Conservation (phyloP, 2,329 filamentous ascomycete genomes). For the Botrytis fragariae region DNA sequence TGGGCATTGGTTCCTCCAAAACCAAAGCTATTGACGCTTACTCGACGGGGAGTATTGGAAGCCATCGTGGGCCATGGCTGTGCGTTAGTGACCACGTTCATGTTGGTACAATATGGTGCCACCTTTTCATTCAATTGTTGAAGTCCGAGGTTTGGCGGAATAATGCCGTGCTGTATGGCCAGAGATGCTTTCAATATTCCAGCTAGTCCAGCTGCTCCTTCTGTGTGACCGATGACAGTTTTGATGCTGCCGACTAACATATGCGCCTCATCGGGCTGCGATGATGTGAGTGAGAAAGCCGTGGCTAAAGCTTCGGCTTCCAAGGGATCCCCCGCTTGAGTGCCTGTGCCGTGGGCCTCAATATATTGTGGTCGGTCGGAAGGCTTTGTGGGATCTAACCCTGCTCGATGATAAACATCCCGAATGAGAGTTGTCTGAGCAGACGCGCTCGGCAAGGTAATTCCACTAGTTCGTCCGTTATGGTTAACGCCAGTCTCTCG, state of each 20-base stretch:
- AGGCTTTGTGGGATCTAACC: constrained; percentile 11
- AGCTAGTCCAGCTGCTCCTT: constrained; percentile 33
- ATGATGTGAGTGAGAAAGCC: not conserved
- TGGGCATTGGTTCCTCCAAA: not conserved
- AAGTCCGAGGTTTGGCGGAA: constrained; percentile 37
- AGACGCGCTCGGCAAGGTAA: constrained; percentile 44
- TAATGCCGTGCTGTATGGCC: constrained; percentile 31
- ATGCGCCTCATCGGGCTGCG: not conserved
- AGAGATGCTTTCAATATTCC: constrained; percentile 33
- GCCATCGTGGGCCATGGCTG: not conserved
- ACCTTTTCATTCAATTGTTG: constrained; percentile 35
- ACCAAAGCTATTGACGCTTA: constrained; percentile 12
- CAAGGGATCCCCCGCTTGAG: constrained; percentile 26
- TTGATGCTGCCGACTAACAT: constrained; percentile 34
- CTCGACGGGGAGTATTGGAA: not conserved
- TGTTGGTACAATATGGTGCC: not conserved
- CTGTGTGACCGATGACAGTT: constrained; percentile 32
- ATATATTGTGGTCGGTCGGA: constrained; percentile 23
- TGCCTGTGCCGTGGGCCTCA: constrained; percentile 37
- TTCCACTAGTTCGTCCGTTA: constrained; percentile 45
- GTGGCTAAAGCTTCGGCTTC: not conserved
- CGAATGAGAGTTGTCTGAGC: constrained; percentile 41
- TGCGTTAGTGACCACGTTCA: not conserved
- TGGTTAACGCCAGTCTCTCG: constrained; percentile 43
- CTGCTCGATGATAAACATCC: constrained; percentile 16